Evolutionary conservation across 805 yeast species (phyloP).

Genomic region (Limtongia smithiae): DNA sequence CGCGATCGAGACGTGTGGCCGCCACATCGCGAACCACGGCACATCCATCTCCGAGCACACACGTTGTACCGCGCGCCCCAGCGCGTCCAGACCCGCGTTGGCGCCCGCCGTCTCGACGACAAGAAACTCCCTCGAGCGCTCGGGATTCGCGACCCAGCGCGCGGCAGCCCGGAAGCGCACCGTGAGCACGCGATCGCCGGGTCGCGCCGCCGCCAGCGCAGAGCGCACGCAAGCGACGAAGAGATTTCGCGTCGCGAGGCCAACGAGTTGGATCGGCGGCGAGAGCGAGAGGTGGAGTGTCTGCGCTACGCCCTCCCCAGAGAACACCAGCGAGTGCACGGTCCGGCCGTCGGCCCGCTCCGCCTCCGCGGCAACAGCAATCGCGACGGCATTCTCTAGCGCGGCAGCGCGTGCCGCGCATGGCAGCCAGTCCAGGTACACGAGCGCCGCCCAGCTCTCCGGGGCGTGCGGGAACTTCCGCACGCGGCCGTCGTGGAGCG

Average conservation of each 20-base stretch:
- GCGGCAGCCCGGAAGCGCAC: conserved; percentile 1
- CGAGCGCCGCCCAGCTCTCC: conserved; percentile 26
- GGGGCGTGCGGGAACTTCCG: conserved; percentile 15
- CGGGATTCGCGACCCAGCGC: conserved; percentile 18
- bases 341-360: no score
- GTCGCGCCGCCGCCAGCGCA: conserved; percentile 6
- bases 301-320: conserved; percentile 18
- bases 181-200: not conserved
- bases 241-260: conserved; percentile 8
- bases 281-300: conserved; percentile 25
- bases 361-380: not conserved
- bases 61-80: conserved; percentile 1
- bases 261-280: conserved; percentile 16
- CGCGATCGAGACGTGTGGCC: conserved; percentile 22
- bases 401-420: not conserved
- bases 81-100: not conserved
- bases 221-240: not conserved
- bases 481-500: conserved; percentile 21
- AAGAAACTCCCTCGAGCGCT: conserved; percentile 17
- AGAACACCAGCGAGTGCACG: conserved; percentile 12
- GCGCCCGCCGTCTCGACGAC: not conserved
- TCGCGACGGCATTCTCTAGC: conserved; percentile 11
- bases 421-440: conserved; percentile 24
- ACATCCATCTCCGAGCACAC: conserved; percentile 2
- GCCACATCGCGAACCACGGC: not conserved